Base-by-base conservation (phyloP, 352 stramenopile species). In the Phytophthora palmivora region DNA sequence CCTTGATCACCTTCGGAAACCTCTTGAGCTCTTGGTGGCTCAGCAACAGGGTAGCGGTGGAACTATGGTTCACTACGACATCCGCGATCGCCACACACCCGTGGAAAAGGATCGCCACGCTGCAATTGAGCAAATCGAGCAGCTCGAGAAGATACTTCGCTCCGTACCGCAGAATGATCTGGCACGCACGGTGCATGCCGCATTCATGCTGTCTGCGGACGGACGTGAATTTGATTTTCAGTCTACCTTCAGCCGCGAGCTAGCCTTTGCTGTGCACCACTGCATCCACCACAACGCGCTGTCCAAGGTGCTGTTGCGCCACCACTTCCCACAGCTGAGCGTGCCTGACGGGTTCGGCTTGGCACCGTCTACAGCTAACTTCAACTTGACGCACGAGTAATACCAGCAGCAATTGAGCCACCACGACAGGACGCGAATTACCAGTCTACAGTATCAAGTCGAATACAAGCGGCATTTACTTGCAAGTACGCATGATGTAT, bases 231-330 rank as follows among this genome's bases (percentile, higher is more conserved):
- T 90, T 30, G 70, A 73, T 33, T 88, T 95, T 44, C 61, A 76
- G 49, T 93, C 83, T 48, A 92, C 83, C 1, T 74, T 94, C 15
- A 82, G 71, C 38, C 83, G 87, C 26, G 87, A 95, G 51, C 41
- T 95, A 33, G 83, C 82, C n/a, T 95, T 95, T 45, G 85, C 84
- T 0, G 84, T 92, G 48, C 87, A 95, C 63, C 87, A 95, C 61
- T 90, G 74, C 57, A 95, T 95, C 64, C 87, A 95, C 71, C 87
- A 95, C 70, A 94, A 94, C 61, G 84, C 85, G 47, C 53, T 94
- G 48, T 83, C 88, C 37, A 90, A 91, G 59, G 70, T 92, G 41
- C 62, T 95, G 47, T 62, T 94, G 49, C 70, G 68, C 14, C 72
- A 86, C 44, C 78, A 94, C 50, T 94, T 92, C 46, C 84, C 85